Percentiles rank a stretch among this genome's conserved stretches.
phyloP scores from a whole-genome alignment of 495 filamentous ascomycete species.

The Talaromyces ruber region DNA sequence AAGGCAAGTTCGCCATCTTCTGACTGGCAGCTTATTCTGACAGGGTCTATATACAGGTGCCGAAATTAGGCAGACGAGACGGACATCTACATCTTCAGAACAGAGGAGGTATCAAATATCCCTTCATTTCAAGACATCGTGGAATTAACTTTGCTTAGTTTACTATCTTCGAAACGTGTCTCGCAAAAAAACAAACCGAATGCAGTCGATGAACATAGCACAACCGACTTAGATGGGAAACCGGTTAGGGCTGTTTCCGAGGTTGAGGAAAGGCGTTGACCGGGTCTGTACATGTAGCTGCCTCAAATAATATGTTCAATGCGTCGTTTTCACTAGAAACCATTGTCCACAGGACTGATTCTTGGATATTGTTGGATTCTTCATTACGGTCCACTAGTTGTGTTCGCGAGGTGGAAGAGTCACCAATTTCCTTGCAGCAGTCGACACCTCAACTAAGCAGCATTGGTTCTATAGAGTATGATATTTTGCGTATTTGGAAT shows the following conservation, averaged over 20 bases:
- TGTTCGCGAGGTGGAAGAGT: not conserved
- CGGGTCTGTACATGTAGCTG: slow-evolving; percentile 18
- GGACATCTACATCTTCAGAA: not conserved
- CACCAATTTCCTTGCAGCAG: not conserved
- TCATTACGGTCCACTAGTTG: not conserved
- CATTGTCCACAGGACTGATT: slow-evolving; percentile 13
- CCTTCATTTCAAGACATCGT: not conserved
- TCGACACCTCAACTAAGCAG: not conserved
- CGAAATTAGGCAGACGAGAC: not conserved
- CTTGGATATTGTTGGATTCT: slow-evolving; percentile 4
- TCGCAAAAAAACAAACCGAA: not conserved
- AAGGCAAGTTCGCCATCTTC: not conserved
- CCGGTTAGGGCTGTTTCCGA: not conserved
- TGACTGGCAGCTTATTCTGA: not conserved
- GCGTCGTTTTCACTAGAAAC: slow-evolving; percentile 26
- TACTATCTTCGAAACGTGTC: not conserved
- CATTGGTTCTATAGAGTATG: slow-evolving; percentile 4
- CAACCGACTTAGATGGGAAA: not conserved
- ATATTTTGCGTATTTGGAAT: slow-evolving; percentile 25
- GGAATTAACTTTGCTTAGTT: not conserved
- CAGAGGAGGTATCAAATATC: not conserved
- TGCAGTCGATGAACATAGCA: not conserved
- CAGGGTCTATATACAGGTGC: not conserved
- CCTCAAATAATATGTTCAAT: slow-evolving; percentile 27
- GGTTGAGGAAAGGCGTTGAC: slow-evolving; percentile 5